phyloP scores from a whole-genome alignment of 306 rosid genomes.

The Lablab purpureus region DNA sequence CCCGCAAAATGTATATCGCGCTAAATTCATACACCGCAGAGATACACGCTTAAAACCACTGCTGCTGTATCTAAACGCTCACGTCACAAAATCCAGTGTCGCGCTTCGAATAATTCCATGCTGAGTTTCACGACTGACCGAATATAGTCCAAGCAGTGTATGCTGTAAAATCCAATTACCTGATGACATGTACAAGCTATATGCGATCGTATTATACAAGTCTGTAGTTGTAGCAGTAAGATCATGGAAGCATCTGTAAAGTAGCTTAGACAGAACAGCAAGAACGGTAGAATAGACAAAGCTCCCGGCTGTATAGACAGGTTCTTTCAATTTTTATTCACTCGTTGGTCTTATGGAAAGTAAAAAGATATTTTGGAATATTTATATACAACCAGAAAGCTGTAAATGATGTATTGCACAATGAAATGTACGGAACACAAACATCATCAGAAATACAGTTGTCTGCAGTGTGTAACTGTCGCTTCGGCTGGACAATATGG shows the following conservation, averaged over 20 bases:
- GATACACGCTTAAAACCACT: not conserved
- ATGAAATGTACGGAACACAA: conserved; percentile 30
- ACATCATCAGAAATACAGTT: conserved; percentile 65
- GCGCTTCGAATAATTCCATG: not conserved
- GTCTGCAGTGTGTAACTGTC: conserved; percentile 67
- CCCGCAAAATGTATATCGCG: not conserved
- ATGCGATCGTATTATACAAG: not conserved
- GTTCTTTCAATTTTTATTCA: conserved; percentile 49
- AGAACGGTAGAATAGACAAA: conserved; percentile 18
- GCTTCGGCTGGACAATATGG: conserved; percentile 84
- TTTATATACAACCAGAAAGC: conserved; percentile 60
- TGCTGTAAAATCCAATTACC: not conserved
- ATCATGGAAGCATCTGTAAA: conserved; percentile 21
- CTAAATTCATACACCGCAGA: not conserved
- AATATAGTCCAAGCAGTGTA: conserved; percentile 15
- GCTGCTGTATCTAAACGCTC: conserved; percentile 1
- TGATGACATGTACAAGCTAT: not conserved
- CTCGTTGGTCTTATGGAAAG: conserved; percentile 44
- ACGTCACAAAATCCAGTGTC: not conserved
- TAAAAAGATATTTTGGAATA: conserved; percentile 46
- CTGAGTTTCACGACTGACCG: not conserved
- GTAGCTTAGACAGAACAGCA: conserved; percentile 5
- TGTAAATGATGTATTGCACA: conserved; percentile 46
- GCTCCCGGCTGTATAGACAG: conserved; percentile 42
- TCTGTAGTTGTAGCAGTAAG: conserved; percentile 9